These are phyloP conservation scores for Paramicrosporidium saccamoebae DNA, from an alignment of 371 early-diverging fungal genomes.

Conservation along the genomic window DNA sequence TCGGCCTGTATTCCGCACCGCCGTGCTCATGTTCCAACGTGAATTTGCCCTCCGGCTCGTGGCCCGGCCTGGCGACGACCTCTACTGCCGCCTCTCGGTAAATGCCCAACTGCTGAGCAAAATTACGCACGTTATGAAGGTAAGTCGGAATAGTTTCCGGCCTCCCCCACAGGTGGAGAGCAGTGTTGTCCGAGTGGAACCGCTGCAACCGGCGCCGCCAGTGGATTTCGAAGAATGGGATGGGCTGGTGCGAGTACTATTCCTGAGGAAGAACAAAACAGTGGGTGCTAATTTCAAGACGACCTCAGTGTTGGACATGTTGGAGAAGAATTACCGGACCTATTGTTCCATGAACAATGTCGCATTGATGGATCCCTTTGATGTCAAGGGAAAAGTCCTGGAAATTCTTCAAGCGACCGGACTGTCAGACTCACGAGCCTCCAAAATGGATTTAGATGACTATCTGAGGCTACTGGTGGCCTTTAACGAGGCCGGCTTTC, in stretches of 20 bases:
- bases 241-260: slow-evolving; percentile 74
- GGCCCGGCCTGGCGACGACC: slow-evolving; percentile 69
- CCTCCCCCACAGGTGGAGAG: slow-evolving; percentile 98
- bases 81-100: slow-evolving; percentile 85
- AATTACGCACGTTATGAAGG: slow-evolving; percentile 88
- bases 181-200: slow-evolving; percentile 80
- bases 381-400: slow-evolving; percentile 34
- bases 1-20: slow-evolving; percentile 61
- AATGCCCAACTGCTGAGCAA: slow-evolving; percentile 89
- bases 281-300: slow-evolving; percentile 70
- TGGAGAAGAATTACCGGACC: slow-evolving; percentile 78
- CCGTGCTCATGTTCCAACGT: slow-evolving; percentile 96
- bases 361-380: slow-evolving; percentile 44
- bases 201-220: slow-evolving; percentile 66
- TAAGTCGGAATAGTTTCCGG: slow-evolving; percentile 86
- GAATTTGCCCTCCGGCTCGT: slow-evolving; percentile 95
- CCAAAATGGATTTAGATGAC: slow-evolving; percentile 5
- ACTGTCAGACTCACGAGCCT: slow-evolving; percentile 26
- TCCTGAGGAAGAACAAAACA: slow-evolving; percentile 90
- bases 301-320: slow-evolving; percentile 37
- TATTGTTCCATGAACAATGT: slow-evolving; percentile 34
- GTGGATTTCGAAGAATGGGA: slow-evolving; percentile 92
- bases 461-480: slow-evolving; percentile 19
- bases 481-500: slow-evolving; percentile 32
- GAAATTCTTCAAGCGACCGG: slow-evolving; percentile 22